phyloP scores from a whole-genome alignment of 108 stramenopile species.

The Nitzschia palea region DNA sequence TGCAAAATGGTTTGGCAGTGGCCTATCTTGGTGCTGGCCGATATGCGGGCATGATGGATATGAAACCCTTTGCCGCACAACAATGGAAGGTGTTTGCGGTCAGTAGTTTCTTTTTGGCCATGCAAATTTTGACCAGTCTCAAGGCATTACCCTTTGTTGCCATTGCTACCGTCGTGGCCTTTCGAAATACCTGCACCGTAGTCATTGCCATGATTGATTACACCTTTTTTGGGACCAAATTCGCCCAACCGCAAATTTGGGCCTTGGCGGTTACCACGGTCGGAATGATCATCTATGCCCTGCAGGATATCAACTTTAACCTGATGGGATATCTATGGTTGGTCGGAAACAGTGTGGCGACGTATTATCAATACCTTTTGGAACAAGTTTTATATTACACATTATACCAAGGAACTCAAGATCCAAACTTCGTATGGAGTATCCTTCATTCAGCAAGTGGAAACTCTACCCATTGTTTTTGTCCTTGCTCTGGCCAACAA shows the following conservation, averaged over 20 bases:
- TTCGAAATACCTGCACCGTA: constrained; percentile 26
- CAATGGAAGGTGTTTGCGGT: constrained; percentile 27
- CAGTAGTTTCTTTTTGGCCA: constrained; percentile 16
- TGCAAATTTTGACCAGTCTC: constrained; percentile 26
- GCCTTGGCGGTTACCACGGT: constrained; percentile 10
- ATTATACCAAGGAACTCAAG: constrained; percentile 33
- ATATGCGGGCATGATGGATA: constrained; percentile 13
- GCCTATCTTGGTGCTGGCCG: background rate
- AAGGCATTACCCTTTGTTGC: constrained; percentile 29
- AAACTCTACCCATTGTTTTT: constrained; percentile 24
- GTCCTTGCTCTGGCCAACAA: constrained; percentile 16
- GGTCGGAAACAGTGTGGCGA: constrained; percentile 20
- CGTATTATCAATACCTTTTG: constrained; percentile 29
- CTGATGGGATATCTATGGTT: constrained; percentile 19
- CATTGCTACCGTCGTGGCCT: constrained; percentile 26
- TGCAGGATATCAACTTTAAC: constrained; percentile 25
- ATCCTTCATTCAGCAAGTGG: constrained; percentile 26
- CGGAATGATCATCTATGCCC: constrained; percentile 27
- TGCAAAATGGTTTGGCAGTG: constrained; percentile 21
- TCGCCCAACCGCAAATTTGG: constrained; percentile 9
- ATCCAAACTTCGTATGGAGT: constrained; percentile 29
- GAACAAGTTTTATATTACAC: constrained; percentile 28
- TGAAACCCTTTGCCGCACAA: constrained; percentile 23
- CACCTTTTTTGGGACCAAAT: constrained; percentile 21
- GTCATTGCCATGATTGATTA: constrained; percentile 23